Evolutionary conservation across 345 rosid genomes (phyloP).

Genomic region (Moricandia arvensis): DNA sequence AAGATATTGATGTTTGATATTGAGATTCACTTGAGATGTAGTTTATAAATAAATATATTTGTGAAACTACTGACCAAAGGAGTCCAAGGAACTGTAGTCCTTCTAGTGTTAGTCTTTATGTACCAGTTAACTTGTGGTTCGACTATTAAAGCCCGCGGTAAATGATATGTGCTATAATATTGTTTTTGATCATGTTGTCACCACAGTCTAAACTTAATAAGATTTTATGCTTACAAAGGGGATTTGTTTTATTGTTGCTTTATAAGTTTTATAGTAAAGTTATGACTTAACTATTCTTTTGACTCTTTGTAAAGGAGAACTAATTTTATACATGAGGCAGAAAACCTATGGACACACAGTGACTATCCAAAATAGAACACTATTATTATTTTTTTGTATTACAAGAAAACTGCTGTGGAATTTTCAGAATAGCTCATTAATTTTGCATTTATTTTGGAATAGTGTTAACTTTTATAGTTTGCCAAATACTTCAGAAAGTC

Average conservation of each 20-base stretch:
- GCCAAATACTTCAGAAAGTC: conserved; percentile 17
- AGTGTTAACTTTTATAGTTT: background rate
- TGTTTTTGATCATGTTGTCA: conserved; percentile 7
- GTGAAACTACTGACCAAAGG: conserved; percentile 12
- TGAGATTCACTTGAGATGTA: background rate
- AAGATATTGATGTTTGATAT: background rate
- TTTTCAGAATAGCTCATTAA: background rate
- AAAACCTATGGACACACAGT: background rate
- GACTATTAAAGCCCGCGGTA: background rate
- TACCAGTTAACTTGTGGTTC: background rate
- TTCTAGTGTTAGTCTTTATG: background rate
- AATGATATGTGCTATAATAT: background rate
- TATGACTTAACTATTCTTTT: background rate
- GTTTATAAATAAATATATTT: background rate
- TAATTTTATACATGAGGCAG: background rate
- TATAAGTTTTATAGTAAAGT: background rate
- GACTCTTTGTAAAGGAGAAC: background rate
- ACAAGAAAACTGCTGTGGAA: background rate
- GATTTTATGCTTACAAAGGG: background rate
- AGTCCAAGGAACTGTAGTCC: conserved; percentile 25
- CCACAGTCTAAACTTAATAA: background rate
- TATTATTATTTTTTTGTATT: background rate
- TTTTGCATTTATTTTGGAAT: background rate
- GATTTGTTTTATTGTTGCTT: background rate
- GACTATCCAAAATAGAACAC: background rate